Evolutionary conservation across 352 stramenopile species (phyloP), one percentile per base, ranked within the genome.

Genomic region (Pythium scleroteichum): DNA sequence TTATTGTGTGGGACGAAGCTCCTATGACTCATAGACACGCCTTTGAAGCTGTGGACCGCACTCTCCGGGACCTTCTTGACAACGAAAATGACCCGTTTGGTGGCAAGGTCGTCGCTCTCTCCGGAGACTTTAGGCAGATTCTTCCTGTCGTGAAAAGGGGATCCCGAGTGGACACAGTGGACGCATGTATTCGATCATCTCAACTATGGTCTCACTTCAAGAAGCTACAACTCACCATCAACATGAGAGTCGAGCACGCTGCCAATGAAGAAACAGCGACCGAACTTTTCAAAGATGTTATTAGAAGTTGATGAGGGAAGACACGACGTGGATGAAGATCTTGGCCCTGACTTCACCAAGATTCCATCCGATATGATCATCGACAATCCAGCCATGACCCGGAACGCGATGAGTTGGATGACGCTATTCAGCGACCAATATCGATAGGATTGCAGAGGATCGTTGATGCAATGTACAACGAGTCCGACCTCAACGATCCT

Each of bases 261-360:
- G 10, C 5, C 5, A 35, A 10, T 35, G 29, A 35, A 35, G 29
- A 5, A 35, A 10, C 29, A 5, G 29, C 29, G 5, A 35, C 5
- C 29, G 29, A 35, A 5, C 10, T 35, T 35, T 10, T 35, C 29
- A 5, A 35, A 35, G 29, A 10, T 35, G 5, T 10, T 35, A 10
- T 10, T 35, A 10, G 5, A 35, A 35, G 29, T 35, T 35, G 29
- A 10, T 10, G 29, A 35, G 29, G 29, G 29, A 35, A 35, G 29
- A 10, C 29, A 35, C 10, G 29, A 5, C 5, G 29, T 35, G 5
- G 29, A 35, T 35, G 29, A 35, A 35, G 29, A 35, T 10, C 29
- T 35, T 35, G 22, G 54, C 60, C 20, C 71, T 74, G 59, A 66
- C 16, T 60, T 32, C 41, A 60, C 49, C 17, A 66, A 66, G 38